phyloP scores from a whole-genome alignment of 2,329 filamentous ascomycete genomes.

The Scolecobasidium constrictum region DNA sequence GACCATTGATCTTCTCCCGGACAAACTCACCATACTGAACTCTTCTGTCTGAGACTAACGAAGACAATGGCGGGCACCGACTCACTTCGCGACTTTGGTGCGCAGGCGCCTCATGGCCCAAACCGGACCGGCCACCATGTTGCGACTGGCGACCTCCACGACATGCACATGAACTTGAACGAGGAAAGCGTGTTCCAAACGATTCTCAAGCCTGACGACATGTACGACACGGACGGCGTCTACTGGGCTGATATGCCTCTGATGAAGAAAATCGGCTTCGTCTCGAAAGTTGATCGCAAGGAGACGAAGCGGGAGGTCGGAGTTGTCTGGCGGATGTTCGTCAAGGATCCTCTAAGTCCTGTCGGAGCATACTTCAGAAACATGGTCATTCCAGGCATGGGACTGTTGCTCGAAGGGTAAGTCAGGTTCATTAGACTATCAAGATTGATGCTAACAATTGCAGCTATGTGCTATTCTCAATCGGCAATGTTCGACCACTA shows the following conservation, averaged over 20 bases:
- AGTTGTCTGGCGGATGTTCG: slow-evolving; percentile 67
- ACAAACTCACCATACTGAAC: too few species aligned
- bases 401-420: slow-evolving; percentile 75
- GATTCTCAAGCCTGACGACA: slow-evolving; percentile 79
- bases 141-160: slow-evolving; percentile 19
- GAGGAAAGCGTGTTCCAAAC: slow-evolving; percentile 61
- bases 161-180: slow-evolving; percentile 40
- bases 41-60: too few species aligned
- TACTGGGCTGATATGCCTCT: slow-evolving; percentile 90
- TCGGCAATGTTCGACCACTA: slow-evolving; percentile 80
- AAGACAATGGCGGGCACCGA: neutral
- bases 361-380: slow-evolving; percentile 81
- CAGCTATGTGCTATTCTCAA: slow-evolving; percentile 91
- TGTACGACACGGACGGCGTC: slow-evolving; percentile 66
- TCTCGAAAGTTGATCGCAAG: slow-evolving; percentile 57
- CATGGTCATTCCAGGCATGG: slow-evolving; percentile 84
- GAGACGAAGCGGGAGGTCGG: slow-evolving; percentile 59
- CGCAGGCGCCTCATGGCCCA: slow-evolving; percentile 30
- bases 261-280: slow-evolving; percentile 60
- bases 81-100: slow-evolving; percentile 7
- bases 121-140: slow-evolving; percentile 33
- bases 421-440: slow-evolving; percentile 2
- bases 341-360: slow-evolving; percentile 74
- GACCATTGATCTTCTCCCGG: too few species aligned
- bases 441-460: neutral